phyloP scores from a whole-genome alignment of 805 yeast species.

The Schizosaccharomyces osmophilus region DNA sequence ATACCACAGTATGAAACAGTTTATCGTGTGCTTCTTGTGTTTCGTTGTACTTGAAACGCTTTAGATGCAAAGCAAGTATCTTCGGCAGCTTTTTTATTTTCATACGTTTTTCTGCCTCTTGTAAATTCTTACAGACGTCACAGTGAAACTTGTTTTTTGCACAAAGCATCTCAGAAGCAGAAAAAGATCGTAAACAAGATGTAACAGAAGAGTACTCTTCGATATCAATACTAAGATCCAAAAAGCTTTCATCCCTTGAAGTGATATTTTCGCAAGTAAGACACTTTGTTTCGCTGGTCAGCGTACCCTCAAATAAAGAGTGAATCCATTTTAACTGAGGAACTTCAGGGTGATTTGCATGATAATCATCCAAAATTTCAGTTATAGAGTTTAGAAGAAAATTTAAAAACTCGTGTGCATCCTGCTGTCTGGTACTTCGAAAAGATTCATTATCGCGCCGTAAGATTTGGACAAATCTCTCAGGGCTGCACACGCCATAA shows the following conservation, averaged over 20 bases:
- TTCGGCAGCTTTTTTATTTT: constrained; percentile 56
- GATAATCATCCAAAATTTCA: constrained; percentile 17
- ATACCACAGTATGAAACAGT: constrained; percentile 60
- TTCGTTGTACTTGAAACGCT: constrained; percentile 80
- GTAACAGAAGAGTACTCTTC: constrained; percentile 50
- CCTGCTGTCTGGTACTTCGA: constrained; percentile 86
- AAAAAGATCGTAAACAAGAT: constrained; percentile 58
- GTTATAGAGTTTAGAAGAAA: constrained; percentile 58
- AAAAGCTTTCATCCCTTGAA: constrained; percentile 58
- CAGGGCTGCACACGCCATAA: constrained; percentile 71
- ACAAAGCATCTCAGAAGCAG: constrained; percentile 61
- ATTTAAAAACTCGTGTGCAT: constrained; percentile 89
- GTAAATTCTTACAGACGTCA: constrained; percentile 68
- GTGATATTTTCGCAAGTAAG: constrained; percentile 66
- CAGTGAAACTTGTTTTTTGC: constrained; percentile 84
- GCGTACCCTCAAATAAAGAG: constrained; percentile 55
- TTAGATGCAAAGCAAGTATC: constrained; percentile 58
- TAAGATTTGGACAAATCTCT: constrained; percentile 42
- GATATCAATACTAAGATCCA: constrained; percentile 69
- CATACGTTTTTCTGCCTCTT: constrained; percentile 81
- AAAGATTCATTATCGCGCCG: constrained; percentile 68
- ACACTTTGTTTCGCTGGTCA: constrained; percentile 76
- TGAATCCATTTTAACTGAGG: constrained; percentile 24
- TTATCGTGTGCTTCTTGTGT: constrained; percentile 58
- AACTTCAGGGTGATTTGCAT: constrained; percentile 3